phyloP scores from a whole-genome alignment of 176 grass and related monocot species.

The Pontederia paniculata region DNA sequence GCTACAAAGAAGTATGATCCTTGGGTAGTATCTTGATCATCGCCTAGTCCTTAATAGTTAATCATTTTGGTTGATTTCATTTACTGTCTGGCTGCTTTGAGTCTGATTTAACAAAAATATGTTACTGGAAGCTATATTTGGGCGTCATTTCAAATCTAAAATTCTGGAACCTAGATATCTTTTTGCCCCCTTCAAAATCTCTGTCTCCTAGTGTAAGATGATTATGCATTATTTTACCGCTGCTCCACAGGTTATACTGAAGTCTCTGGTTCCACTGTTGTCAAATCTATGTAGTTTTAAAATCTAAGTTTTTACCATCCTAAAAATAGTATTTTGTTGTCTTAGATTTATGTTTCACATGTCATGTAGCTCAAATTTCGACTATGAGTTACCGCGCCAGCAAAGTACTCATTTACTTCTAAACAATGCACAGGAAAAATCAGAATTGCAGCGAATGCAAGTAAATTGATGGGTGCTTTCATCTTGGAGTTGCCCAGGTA shows the following conservation, averaged over 20 bases:
- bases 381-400: background rate
- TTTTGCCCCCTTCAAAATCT: too few species aligned
- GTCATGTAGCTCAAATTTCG: background rate
- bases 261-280: too few species aligned
- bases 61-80: conserved; percentile 9
- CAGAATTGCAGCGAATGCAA: conserved; percentile 42
- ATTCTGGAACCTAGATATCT: too few species aligned
- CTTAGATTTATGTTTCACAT: background rate
- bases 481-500: conserved; percentile 52
- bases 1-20: conserved; percentile 86
- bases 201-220: too few species aligned
- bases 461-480: conserved; percentile 50
- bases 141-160: too few species aligned
- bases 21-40: conserved; percentile 31
- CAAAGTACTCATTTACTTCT: background rate
- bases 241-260: too few species aligned
- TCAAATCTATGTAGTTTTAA: too few species aligned
- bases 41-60: conserved; percentile 4
- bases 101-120: too few species aligned
- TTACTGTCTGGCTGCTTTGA: background rate
- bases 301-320: too few species aligned
- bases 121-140: too few species aligned
- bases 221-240: too few species aligned
- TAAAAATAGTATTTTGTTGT: too few species aligned
- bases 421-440: conserved; percentile 51